These are phyloP conservation scores for Sugiyamaella novakii DNA, from an alignment of 1,139 yeast genomes.

Conservation along the genomic window DNA sequence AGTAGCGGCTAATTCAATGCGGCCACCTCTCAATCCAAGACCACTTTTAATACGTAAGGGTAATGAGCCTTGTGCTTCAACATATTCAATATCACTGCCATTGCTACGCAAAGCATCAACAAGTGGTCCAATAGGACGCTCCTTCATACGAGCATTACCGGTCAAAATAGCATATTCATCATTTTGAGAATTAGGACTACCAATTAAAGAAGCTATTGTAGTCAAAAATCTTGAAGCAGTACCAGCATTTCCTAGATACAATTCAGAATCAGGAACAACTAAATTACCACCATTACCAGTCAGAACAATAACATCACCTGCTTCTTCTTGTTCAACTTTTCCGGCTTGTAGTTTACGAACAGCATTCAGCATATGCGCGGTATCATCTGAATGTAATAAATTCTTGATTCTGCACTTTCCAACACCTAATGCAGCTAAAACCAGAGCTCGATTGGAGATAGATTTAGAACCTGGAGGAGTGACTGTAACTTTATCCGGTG, in stretches of 20 bases:
- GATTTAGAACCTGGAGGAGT: conserved; percentile 97
- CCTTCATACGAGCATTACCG: conserved; percentile 97
- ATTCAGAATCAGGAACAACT: conserved; percentile 58
- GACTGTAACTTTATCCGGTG: conserved; percentile 53
- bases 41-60: conserved; percentile 78
- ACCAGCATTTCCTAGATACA: conserved; percentile 96
- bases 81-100: conserved; percentile 73
- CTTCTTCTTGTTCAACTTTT: conserved; percentile 69
- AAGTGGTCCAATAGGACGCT: conserved; percentile 94
- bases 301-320: conserved; percentile 84
- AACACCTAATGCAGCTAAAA: conserved; percentile 86
- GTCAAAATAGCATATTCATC: conserved; percentile 64
- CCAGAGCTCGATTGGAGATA: conserved; percentile 90
- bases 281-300: conserved; percentile 85
- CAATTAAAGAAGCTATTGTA: conserved; percentile 82
- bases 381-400: conserved; percentile 90
- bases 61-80: conserved; percentile 76
- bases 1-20: conserved; percentile 92
- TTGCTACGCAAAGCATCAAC: conserved; percentile 85
- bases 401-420: conserved; percentile 85
- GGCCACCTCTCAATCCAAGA: conserved; percentile 79
- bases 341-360: conserved; percentile 81
- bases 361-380: conserved; percentile 92
- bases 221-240: conserved; percentile 96
- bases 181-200: conserved; percentile 42